A percentile compares a stretch with the other conserved stretches of the same genome.
phyloP scores from a whole-genome alignment of 345 rosid species.

The Melaleuca quinquenervia region DNA sequence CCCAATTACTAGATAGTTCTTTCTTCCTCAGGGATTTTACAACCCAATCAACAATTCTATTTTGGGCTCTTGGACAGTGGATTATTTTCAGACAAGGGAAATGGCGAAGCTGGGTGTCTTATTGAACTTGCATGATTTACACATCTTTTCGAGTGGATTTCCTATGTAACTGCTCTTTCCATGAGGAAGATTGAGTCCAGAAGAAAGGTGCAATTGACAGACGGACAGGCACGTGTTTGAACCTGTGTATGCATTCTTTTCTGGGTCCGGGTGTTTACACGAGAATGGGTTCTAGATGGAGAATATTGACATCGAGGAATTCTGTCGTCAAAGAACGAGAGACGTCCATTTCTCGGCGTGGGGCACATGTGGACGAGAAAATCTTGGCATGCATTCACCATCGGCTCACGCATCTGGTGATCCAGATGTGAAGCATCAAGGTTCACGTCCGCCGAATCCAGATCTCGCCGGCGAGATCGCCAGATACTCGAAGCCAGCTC shows the following conservation, averaged over 20 bases:
- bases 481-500: neutral
- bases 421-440: neutral
- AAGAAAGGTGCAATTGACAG: neutral
- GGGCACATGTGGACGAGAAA: neutral
- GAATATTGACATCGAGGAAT: neutral
- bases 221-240: neutral
- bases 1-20: too few species aligned
- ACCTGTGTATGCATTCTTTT: neutral
- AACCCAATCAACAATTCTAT: too few species aligned
- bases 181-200: neutral
- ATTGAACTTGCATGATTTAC: neutral
- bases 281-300: neutral
- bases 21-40: too few species aligned
- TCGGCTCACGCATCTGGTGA: neutral
- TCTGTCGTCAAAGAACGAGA: neutral
- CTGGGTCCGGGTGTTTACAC: neutral
- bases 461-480: neutral
- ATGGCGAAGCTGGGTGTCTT: neutral
- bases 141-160: neutral
- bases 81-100: too few species aligned
- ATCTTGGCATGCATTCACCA: neutral
- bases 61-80: too few species aligned
- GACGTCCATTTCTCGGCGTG: neutral
- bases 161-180: neutral
- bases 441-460: neutral